phyloP scores from a whole-genome alignment of 164 flowering plant genomes.

The grape (Vitis vinifera) region DNA sequence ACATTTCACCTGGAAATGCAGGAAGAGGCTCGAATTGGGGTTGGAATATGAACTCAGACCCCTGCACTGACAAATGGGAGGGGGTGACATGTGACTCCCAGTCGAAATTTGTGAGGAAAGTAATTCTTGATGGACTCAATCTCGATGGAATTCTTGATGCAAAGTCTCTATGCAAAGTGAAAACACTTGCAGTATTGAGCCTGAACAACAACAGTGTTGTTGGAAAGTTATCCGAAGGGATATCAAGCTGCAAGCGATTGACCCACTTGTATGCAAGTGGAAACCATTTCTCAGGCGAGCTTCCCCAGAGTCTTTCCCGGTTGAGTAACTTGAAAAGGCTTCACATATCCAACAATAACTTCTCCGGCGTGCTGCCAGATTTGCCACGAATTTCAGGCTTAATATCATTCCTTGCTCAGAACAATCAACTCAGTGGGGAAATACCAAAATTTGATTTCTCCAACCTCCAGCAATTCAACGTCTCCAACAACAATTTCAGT shows the following conservation, averaged over 20 bases:
- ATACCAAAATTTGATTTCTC: constrained; percentile 39
- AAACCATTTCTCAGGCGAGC: constrained; percentile 35
- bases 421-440: constrained; percentile 41
- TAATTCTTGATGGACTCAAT: constrained; percentile 31
- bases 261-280: constrained; percentile 33
- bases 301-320: constrained; percentile 33
- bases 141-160: constrained; percentile 36
- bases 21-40: constrained; percentile 16
- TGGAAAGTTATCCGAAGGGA: constrained; percentile 30
- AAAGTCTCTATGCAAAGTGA: constrained; percentile 22
- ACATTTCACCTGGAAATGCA: constrained; percentile 26
- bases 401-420: constrained; percentile 36
- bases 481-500: constrained; percentile 44
- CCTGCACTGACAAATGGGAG: constrained; percentile 40
- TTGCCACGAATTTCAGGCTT: constrained; percentile 43
- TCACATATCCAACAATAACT: constrained; percentile 39
- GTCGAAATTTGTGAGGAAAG: constrained; percentile 18
- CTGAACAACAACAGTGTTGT: constrained; percentile 25
- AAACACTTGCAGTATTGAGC: constrained; percentile 28
- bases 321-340: constrained; percentile 38
- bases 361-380: constrained; percentile 47
- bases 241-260: constrained; percentile 30
- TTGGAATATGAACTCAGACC: constrained; percentile 44
- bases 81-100: constrained; percentile 29
- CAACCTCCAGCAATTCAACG: constrained; percentile 37